A percentile compares a stretch with the other conserved stretches of the same genome.
These are phyloP conservation scores for Sporobolomyces pararoseus DNA, from an alignment of 768 basidiomycete species.

Conservation along the genomic window DNA sequence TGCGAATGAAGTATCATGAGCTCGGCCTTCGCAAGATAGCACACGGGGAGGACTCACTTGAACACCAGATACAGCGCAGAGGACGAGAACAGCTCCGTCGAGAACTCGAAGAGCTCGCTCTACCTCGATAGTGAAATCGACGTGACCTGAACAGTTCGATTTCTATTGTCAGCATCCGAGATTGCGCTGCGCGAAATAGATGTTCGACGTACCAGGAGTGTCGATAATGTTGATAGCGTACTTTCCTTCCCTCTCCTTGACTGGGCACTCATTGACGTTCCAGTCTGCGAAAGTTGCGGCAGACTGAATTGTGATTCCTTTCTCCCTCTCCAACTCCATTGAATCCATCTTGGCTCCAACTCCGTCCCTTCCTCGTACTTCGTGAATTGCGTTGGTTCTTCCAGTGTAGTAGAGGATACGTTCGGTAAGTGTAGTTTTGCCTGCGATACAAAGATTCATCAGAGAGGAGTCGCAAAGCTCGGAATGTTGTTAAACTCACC, in stretches of 20 bases:
- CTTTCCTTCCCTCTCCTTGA: conserved; percentile 60
- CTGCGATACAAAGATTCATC: conserved; percentile 73
- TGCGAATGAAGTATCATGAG: conserved; percentile 47
- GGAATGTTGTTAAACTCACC: conserved; percentile 18
- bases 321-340: conserved; percentile 98
- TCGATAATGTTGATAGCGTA: conserved; percentile 98
- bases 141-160: conserved; percentile 65
- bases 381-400: conserved; percentile 90
- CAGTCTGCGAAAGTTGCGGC: conserved; percentile 99
- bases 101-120: conserved; percentile 92
- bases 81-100: conserved; percentile 91
- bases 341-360: conserved; percentile 99
- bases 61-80: conserved; percentile 96
- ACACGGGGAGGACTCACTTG: conserved; percentile 57
- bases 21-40: too few species aligned
- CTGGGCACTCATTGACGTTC: conserved; percentile 52
- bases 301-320: conserved; percentile 98
- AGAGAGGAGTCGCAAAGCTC: too few species aligned
- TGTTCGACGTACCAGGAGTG: conserved; percentile 68
- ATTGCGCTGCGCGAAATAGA: not conserved
- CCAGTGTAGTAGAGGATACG: conserved; percentile 95
- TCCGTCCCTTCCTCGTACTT: conserved; percentile 90
- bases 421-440: conserved; percentile 96
- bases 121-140: conserved; percentile 99
- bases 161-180: not conserved